phyloP scores from a whole-genome alignment of 2,329 filamentous ascomycete species.

The Cephalotrichum gorgonifer region DNA sequence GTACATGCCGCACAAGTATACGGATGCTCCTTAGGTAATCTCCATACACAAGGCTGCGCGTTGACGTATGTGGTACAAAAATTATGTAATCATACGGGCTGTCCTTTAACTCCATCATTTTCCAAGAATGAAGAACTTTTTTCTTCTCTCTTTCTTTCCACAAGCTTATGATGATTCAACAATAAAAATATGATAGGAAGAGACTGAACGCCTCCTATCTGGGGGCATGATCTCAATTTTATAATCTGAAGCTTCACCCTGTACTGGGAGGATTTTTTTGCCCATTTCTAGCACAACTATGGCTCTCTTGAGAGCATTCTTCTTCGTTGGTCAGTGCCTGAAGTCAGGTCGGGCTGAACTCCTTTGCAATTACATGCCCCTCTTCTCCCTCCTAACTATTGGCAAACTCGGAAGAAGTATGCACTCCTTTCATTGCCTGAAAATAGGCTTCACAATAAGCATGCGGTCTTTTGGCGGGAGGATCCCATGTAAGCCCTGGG shows the following conservation, averaged over 20 bases:
- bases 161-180: constrained; percentile 50
- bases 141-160: constrained; percentile 17
- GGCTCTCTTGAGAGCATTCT: too few relatives aligned
- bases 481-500: too few relatives aligned
- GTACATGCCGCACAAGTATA: too few relatives aligned
- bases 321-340: too few relatives aligned
- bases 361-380: too few relatives aligned
- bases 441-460: too few relatives aligned
- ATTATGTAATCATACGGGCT: not conserved
- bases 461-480: too few relatives aligned
- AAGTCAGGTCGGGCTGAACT: too few relatives aligned
- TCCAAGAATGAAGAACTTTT: constrained; percentile 8
- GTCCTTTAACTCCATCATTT: not conserved
- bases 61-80: not conserved
- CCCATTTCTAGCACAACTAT: not conserved
- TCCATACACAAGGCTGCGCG: not conserved
- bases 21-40: not conserved
- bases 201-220: constrained; percentile 47
- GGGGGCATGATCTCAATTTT: constrained; percentile 51
- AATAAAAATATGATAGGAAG: constrained; percentile 56
- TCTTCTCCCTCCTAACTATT: too few relatives aligned
- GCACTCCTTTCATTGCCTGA: too few relatives aligned
- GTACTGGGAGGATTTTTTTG: constrained; percentile 1
- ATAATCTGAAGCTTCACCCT: constrained; percentile 46
- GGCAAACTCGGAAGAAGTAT: too few relatives aligned